phyloP scores from a whole-genome alignment of 352 stramenopile species.

The Globisporangium orthogonon region DNA sequence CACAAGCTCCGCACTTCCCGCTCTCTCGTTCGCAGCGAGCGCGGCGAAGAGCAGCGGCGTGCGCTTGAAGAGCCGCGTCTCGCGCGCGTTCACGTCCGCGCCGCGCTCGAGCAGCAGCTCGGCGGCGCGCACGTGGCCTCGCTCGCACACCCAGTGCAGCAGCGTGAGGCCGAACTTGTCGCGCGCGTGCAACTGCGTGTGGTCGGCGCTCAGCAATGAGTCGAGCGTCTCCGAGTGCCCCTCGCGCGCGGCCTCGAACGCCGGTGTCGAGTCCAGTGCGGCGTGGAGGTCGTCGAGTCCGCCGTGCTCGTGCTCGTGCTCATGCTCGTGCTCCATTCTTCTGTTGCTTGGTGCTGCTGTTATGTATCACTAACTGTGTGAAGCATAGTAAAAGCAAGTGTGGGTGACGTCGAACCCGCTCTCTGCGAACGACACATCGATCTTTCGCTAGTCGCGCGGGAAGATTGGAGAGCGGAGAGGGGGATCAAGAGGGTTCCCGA shows the following conservation, averaged over 20 bases:
- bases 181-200: slow-evolving; percentile 19
- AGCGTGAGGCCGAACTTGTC: slow-evolving; percentile 74
- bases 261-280: slow-evolving; percentile 46
- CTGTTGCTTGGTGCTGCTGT: neutral
- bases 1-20: slow-evolving; percentile 12
- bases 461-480: too few relatives aligned
- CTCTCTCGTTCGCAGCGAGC: slow-evolving; percentile 5
- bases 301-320: slow-evolving; percentile 26
- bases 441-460: neutral
- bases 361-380: neutral
- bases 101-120: slow-evolving; percentile 30
- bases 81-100: slow-evolving; percentile 42
- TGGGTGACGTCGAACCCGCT: neutral
- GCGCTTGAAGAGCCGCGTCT: slow-evolving; percentile 64
- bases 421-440: neutral
- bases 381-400: neutral
- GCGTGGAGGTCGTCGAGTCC: slow-evolving; percentile 63
- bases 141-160: slow-evolving; percentile 68
- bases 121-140: slow-evolving; percentile 24
- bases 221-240: slow-evolving; percentile 30
- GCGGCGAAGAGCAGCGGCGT: slow-evolving; percentile 61
- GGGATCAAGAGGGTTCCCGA: neutral
- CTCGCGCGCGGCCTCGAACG: slow-evolving; percentile 56
- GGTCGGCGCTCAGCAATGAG: slow-evolving; percentile 24
- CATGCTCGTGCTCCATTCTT: slow-evolving; percentile 15